These are phyloP conservation scores for Solanum habrochaites DNA, from an alignment of 257 asterid genomes.

Conservation along the genomic window DNA sequence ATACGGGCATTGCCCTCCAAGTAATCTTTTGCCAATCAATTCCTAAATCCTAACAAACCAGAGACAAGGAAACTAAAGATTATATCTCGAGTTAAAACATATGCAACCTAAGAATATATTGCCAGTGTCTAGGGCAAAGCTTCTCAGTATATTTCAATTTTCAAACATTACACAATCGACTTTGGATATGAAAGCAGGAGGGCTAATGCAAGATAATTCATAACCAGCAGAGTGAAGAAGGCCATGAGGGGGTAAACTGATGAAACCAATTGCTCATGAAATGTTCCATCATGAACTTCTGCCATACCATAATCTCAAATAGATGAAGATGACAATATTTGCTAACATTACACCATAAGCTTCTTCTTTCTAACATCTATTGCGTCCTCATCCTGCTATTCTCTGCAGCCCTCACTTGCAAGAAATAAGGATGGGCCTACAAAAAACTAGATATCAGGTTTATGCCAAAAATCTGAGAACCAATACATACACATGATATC, in stretches of 20 bases:
- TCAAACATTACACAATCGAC: not conserved
- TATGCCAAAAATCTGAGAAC: not conserved
- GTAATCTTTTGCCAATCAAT: not conserved
- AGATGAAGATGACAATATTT: not conserved
- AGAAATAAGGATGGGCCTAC: conserved; percentile 7
- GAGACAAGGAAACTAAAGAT: not conserved
- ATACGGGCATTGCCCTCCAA: not conserved
- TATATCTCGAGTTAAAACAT: not conserved
- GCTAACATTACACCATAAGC: not conserved
- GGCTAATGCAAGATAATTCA: not conserved
- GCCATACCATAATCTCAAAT: not conserved
- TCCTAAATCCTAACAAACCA: not conserved
- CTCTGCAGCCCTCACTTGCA: conserved; percentile 13
- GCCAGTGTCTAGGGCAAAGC: not conserved
- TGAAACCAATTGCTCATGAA: not conserved
- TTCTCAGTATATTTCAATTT: not conserved
- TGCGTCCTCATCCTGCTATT: conserved; percentile 9
- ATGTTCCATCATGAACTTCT: not conserved
- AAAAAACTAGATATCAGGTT: not conserved
- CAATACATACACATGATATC: not conserved
- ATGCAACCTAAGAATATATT: not conserved
- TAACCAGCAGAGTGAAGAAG: not conserved
- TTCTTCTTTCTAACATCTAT: not conserved
- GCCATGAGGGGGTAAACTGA: not conserved
- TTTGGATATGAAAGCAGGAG: not conserved